A percentile compares a stretch with the other conserved stretches of the same genome.
Conservation (phyloP, 2,329 filamentous ascomycete species). For the Leptographium lundbergii region DNA sequence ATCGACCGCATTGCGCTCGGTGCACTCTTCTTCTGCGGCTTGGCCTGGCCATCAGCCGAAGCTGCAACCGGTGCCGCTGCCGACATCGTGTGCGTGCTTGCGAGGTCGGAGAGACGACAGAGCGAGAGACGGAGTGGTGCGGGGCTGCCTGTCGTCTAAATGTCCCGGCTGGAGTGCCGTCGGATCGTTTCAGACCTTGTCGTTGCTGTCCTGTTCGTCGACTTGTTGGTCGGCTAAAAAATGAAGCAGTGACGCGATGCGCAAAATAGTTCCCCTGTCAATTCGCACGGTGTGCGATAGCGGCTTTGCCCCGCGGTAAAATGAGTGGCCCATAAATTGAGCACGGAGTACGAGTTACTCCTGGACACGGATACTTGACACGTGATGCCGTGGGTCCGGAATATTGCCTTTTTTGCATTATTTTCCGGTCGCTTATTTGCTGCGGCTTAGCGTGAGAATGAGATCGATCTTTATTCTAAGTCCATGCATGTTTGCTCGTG, state of each 20-base stretch:
- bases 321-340: too few relatives aligned
- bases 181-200: background rate
- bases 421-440: too few relatives aligned
- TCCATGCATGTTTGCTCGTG: too few relatives aligned
- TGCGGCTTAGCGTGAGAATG: too few relatives aligned
- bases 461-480: too few relatives aligned
- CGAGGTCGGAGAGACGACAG: background rate
- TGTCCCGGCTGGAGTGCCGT: background rate
- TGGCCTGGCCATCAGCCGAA: constrained; percentile 5
- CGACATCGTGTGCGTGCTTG: constrained; percentile 2
- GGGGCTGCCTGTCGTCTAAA: background rate
- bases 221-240: background rate
- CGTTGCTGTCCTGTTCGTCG: too few relatives aligned
- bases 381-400: too few relatives aligned
- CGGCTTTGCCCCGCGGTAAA: too few relatives aligned
- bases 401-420: too few relatives aligned
- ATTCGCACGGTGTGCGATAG: background rate
- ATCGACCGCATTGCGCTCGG: constrained; percentile 81
- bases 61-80: background rate
- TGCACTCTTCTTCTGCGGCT: constrained; percentile 26
- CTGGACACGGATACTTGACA: too few relatives aligned
- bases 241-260: background rate
- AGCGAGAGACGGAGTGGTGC: background rate
- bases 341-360: too few relatives aligned
- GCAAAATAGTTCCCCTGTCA: background rate